phyloP scores from a whole-genome alignment of 257 asterid genomes.

The Dorcoceras hygrometricum region DNA sequence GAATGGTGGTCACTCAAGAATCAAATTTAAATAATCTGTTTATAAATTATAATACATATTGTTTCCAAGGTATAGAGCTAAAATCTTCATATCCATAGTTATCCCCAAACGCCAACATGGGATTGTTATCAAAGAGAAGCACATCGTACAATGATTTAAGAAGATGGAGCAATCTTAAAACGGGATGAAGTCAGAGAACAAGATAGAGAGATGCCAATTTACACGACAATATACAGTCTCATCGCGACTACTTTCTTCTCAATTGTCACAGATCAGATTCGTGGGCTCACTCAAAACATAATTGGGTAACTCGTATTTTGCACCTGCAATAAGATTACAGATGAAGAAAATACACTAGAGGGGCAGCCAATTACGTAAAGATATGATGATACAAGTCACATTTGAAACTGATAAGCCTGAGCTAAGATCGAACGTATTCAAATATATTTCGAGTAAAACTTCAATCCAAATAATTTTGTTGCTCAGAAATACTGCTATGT shows the following conservation, averaged over 20 bases:
- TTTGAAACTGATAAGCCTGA: background rate
- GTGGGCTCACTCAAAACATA: constrained; percentile 86
- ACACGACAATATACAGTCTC: constrained; percentile 42
- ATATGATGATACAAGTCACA: background rate
- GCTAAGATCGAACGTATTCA: background rate
- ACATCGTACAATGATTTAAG: background rate
- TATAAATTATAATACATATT: background rate
- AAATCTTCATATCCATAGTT: background rate
- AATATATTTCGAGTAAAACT: background rate
- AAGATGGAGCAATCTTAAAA: constrained; percentile 8
- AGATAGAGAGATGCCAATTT: constrained; percentile 36
- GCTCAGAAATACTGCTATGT: background rate
- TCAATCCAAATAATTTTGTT: background rate
- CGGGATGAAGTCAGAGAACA: constrained; percentile 26
- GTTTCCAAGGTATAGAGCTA: background rate
- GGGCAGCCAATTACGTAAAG: background rate
- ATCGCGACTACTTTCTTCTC: constrained; percentile 16
- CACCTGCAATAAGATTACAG: constrained; percentile 52
- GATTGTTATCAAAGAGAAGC: constrained; percentile 1
- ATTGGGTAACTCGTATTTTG: constrained; percentile 85
- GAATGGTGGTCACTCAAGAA: no score
- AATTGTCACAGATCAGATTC: constrained; percentile 61
- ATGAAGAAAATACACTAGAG: background rate
- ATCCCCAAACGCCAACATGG: background rate
- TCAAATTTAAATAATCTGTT: no score